Conservation (phyloP, 2,329 filamentous ascomycete species). For the Arthroderma sp. region DNA sequence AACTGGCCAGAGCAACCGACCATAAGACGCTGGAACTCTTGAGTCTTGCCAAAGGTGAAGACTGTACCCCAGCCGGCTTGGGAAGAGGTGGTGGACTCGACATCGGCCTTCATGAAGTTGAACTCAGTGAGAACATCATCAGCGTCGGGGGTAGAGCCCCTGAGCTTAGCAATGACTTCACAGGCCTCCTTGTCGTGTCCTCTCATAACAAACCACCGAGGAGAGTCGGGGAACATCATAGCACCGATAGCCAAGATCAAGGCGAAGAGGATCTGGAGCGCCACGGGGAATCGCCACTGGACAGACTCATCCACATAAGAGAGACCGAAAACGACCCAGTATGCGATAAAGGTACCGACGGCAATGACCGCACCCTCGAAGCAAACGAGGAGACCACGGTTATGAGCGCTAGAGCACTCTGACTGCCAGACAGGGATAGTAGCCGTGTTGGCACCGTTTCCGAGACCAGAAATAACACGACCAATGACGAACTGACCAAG, state of each 20-base stretch:
- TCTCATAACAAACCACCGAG: slow-evolving; percentile 16
- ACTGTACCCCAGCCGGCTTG: slow-evolving; percentile 10
- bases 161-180: slow-evolving; percentile 34
- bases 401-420: slow-evolving; percentile 37
- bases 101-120: slow-evolving; percentile 30
- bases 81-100: neutral
- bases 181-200: slow-evolving; percentile 31
- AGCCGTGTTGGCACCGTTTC: slow-evolving; percentile 39
- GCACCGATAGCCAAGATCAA: slow-evolving; percentile 28
- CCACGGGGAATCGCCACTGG: slow-evolving; percentile 36
- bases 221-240: slow-evolving; percentile 24
- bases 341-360: slow-evolving; percentile 33
- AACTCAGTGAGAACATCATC: slow-evolving; percentile 46
- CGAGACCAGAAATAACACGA: slow-evolving; percentile 35
- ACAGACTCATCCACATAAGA: slow-evolving; percentile 13
- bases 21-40: slow-evolving; percentile 29
- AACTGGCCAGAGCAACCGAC: slow-evolving; percentile 28
- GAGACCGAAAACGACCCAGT: slow-evolving; percentile 33
- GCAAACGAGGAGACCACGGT: slow-evolving; percentile 44
- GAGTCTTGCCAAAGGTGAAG: slow-evolving; percentile 25
- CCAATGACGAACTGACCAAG: slow-evolving; percentile 37
- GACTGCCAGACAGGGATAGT: slow-evolving; percentile 37
- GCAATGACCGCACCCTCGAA: slow-evolving; percentile 37
- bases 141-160: slow-evolving; percentile 38
- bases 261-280: slow-evolving; percentile 36